Percentiles rank a stretch among this genome's conserved stretches.
phyloP scores from a whole-genome alignment of 768 basidiomycete genomes.

The Podaxis rugospora region DNA sequence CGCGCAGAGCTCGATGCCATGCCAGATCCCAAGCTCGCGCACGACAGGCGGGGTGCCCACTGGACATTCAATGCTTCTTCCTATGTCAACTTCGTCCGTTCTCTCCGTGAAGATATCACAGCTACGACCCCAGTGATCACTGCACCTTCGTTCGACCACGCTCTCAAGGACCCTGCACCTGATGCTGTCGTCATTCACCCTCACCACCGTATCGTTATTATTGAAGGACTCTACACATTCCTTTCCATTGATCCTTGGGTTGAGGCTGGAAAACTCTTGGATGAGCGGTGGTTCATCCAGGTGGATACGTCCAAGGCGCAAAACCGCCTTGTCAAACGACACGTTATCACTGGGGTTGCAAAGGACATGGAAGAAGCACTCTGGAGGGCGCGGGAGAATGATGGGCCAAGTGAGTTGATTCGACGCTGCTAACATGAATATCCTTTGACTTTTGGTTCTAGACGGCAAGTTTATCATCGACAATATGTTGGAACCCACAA shows the following conservation, averaged over 20 bases:
- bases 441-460: slow-evolving; percentile 17
- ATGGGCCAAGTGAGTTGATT: slow-evolving; percentile 58
- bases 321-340: slow-evolving; percentile 60
- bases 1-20: slow-evolving; percentile 73
- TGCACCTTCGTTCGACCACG: slow-evolving; percentile 86
- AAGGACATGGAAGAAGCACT: slow-evolving; percentile 58
- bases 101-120: slow-evolving; percentile 35
- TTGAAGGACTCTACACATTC: slow-evolving; percentile 89
- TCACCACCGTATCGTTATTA: slow-evolving; percentile 70
- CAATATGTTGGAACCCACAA: slow-evolving; percentile 44
- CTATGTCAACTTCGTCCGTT: slow-evolving; percentile 64
- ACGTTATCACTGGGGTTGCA: slow-evolving; percentile 75
- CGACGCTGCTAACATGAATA: not conserved
- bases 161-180: slow-evolving; percentile 77
- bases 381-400: slow-evolving; percentile 73
- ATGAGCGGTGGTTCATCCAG: slow-evolving; percentile 77
- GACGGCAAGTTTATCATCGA: slow-evolving; percentile 42
- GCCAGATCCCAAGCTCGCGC: slow-evolving; percentile 72
- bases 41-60: slow-evolving; percentile 78
- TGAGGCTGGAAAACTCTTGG: slow-evolving; percentile 56
- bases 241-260: slow-evolving; percentile 73
- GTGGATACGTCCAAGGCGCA: slow-evolving; percentile 53
- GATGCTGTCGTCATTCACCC: slow-evolving; percentile 55
- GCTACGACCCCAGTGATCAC: slow-evolving; percentile 30
- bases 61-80: slow-evolving; percentile 86